Evolutionary conservation across 2,329 filamentous ascomycete species (phyloP), one percentile per base, ranked within the genome.

Genomic region (Alternaria dauci): DNA sequence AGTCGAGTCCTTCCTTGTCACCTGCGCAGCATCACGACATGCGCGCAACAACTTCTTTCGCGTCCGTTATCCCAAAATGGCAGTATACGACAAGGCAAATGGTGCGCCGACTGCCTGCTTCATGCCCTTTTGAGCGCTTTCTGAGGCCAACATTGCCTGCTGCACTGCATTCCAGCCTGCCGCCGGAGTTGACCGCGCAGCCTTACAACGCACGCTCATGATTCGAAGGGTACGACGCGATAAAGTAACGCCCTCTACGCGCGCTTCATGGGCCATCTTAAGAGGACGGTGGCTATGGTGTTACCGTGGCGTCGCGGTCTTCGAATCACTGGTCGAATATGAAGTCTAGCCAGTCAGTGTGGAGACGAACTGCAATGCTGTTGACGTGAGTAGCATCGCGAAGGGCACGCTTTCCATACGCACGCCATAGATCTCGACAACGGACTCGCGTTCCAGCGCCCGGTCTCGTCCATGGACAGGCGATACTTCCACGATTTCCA

Each of bases 1-100:
- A 41, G 20, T 16, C 16, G 48, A 9, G 58, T 63, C 61, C 61
- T 60, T 32, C 20, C n/a, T 42, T 26, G 61, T 61, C 61, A 63
- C 61, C 46, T 50, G 46, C 46, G 11, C n/a, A 44, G 36, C 56
- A 50, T 36, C 36, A 28, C 38, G 32, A 36, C 14, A 50, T 36
- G 46, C 16, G n/a, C 46, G 32, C 14, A 32, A 25, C 46, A 18
- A 50, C 8, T 34, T 30, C 52, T 28, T 26, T 25, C 46, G 42
- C 53, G 43, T 57, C 18, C 30, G n/a, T 32, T 42, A 44, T 43
- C 47, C 18, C 16, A n/a, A 56, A 51, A 16, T 12, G 43, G 43
- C 18, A 48, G 39, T 23, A n/a, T n/a, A 44, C n/a, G 36, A 48
- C 8, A 5, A 57, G 60, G 60, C 60, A 61, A 55, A 58, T 9